Base-by-base conservation (phyloP, 2,329 filamentous ascomycete genomes). In the Beauveria scarabaeidicola region DNA sequence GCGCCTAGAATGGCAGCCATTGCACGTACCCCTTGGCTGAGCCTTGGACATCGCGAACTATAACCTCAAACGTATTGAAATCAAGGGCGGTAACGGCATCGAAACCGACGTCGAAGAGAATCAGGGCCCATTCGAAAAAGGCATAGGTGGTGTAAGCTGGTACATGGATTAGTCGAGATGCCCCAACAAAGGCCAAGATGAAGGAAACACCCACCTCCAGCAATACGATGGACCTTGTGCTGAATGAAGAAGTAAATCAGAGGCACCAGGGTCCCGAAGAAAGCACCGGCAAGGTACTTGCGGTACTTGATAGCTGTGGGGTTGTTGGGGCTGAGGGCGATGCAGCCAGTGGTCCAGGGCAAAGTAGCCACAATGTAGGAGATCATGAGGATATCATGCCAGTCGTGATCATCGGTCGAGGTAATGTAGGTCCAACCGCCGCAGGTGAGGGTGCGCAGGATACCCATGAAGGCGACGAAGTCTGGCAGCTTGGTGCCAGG, bases 361-460 rank as follows among this genome's bases (percentile, higher is more conserved):
- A 99, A 79, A 3, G 94, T 97, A 38, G 91, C 89, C 50, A 99
- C 87, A 59, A 99, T 80, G 74, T 99, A 99, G 15, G 91, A 95
- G 66, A 99, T 97, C 94, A 99, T 99, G 73, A 99, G 93, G 63
- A 97, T 93, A 70, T 99, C 94, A 73, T 99, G 94, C 92, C 91
- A 97, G 74, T 96, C 86, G 74, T 99, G 94, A 72, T 97, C 91
- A 72, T 99, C 94, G 47, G 94, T 99, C 63, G 94, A 97, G 27
- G 94, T 99, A 63, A 99, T 86, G 74, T 97, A 99, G 57, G 94
- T 97, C 93, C 94, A 99, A 61, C 94, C 94, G 67, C 93, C 94
- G 70, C 94, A 99, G 4, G 91, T 96, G 61, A 97, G 76, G 10
- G 93, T 97, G 67, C 94, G 86, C 69, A 97, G 87, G 56, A 97